Evolutionary conservation across 2,329 filamentous ascomycete genomes (phyloP).

Genomic region (Ophiostoma piceae): DNA sequence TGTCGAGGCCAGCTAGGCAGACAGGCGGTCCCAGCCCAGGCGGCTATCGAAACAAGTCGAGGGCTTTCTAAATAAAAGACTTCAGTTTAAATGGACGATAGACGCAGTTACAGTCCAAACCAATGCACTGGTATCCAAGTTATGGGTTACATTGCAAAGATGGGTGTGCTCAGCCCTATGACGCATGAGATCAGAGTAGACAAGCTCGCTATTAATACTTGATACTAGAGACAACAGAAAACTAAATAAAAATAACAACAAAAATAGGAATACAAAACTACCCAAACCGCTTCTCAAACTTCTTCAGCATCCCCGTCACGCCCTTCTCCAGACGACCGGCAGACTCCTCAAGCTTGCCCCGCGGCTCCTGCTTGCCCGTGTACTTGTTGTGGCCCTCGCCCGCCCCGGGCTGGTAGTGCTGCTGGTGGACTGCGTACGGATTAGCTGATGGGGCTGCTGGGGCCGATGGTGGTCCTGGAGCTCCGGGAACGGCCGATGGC

Average conservation of each 20-base stretch:
- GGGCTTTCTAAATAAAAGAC: too few species aligned
- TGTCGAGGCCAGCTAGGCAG: background rate
- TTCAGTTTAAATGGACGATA: too few species aligned
- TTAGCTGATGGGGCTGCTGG: constrained; percentile 29
- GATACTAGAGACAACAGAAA: too few species aligned
- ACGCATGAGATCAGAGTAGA: background rate
- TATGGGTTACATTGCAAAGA: background rate
- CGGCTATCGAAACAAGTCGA: constrained; percentile 5
- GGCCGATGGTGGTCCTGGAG: background rate
- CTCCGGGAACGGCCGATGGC: constrained; percentile 24
- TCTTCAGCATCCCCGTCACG: constrained; percentile 67
- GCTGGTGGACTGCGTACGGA: constrained; percentile 51
- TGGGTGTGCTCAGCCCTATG: background rate
- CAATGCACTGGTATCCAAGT: background rate
- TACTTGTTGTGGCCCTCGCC: constrained; percentile 47
- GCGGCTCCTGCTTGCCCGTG: constrained; percentile 42
- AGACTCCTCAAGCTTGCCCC: constrained; percentile 57
- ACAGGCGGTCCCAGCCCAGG: background rate
- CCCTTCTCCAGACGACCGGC: constrained; percentile 64
- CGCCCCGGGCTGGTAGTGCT: constrained; percentile 65
- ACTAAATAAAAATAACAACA: too few species aligned
- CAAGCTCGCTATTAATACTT: too few species aligned
- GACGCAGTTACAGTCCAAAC: background rate
- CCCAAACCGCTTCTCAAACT: constrained; percentile 70
- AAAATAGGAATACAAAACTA: constrained; percentile 29